These are phyloP conservation scores for Cercospora citrullina DNA, from an alignment of 2,329 filamentous ascomycete species.

Conservation along the genomic window DNA sequence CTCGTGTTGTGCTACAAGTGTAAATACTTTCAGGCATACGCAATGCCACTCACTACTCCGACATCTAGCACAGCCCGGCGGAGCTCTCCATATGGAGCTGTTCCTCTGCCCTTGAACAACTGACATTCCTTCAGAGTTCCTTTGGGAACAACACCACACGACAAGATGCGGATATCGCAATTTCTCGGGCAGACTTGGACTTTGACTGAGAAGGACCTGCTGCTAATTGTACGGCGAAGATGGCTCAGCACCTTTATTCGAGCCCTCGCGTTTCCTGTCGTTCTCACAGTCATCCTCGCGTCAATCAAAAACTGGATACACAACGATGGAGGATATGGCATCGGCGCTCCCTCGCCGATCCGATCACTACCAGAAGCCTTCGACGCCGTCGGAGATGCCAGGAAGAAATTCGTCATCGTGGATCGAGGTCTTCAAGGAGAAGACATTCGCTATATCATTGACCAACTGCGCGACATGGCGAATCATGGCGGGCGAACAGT, in stretches of 20 bases:
- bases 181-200: conserved; percentile 51
- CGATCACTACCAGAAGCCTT: conserved; percentile 66
- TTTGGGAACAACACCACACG: neutral
- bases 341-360: conserved; percentile 62
- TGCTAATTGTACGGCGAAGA: conserved; percentile 54
- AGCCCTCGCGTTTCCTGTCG: conserved; percentile 56
- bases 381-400: conserved; percentile 54
- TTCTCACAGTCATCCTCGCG: conserved; percentile 51
- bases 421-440: conserved; percentile 68
- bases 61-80: neutral
- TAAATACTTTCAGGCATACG: conserved; percentile 8
- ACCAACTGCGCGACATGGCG: conserved; percentile 58
- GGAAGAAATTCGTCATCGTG: conserved; percentile 72
- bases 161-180: conserved; percentile 19
- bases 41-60: neutral
- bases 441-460: conserved; percentile 70
- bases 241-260: conserved; percentile 54
- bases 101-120: neutral
- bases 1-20: neutral
- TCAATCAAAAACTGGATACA: conserved; percentile 74
- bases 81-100: neutral
- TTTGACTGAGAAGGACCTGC: conserved; percentile 57
- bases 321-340: conserved; percentile 71
- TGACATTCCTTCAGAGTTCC: neutral
- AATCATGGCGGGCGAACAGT: conserved; percentile 56